A percentile compares a stretch with the other conserved stretches of the same genome.
Evolutionary conservation across 306 rosid species (phyloP).

Genomic region (Inga laurina): DNA sequence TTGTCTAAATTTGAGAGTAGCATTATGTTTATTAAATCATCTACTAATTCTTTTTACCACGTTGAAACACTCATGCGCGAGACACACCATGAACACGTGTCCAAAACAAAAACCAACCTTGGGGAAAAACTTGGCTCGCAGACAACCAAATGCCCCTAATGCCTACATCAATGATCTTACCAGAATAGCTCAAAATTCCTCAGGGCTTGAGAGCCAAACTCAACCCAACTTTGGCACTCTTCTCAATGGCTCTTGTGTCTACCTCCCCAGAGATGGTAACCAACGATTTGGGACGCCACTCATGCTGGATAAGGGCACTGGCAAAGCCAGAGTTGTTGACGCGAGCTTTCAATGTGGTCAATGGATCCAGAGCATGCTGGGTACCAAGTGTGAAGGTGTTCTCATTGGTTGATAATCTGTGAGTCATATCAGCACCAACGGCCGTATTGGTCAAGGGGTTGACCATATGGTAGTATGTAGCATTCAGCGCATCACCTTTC

Average conservation of each 20-base stretch:
- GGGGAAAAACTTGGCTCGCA: slow-evolving; percentile 30
- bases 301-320: slow-evolving; percentile 92
- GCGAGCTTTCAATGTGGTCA: slow-evolving; percentile 81
- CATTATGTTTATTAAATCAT: slow-evolving; percentile 32
- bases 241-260: slow-evolving; percentile 85
- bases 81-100: slow-evolving; percentile 37
- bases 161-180: slow-evolving; percentile 44
- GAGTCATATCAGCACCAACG: slow-evolving; percentile 55
- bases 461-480: slow-evolving; percentile 40
- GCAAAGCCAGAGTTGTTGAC: slow-evolving; percentile 77
- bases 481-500: slow-evolving; percentile 64
- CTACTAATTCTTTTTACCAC: slow-evolving; percentile 39
- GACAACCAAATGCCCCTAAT: slow-evolving; percentile 43
- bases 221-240: slow-evolving; percentile 89
- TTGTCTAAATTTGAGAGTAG: slow-evolving; percentile 26
- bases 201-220: slow-evolving; percentile 91
- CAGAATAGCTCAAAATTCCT: slow-evolving; percentile 38
- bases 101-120: slow-evolving; percentile 41
- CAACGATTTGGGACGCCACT: slow-evolving; percentile 95
- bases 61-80: slow-evolving; percentile 36
- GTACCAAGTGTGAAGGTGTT: slow-evolving; percentile 75
- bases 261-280: slow-evolving; percentile 87
- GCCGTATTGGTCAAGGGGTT: slow-evolving; percentile 46
- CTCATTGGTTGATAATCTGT: slow-evolving; percentile 70
- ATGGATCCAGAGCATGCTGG: slow-evolving; percentile 81